A percentile compares a stretch with the other conserved stretches of the same genome.
phyloP scores from a whole-genome alignment of 1,284 basidiomycete genomes.

The Athelia sp. region DNA sequence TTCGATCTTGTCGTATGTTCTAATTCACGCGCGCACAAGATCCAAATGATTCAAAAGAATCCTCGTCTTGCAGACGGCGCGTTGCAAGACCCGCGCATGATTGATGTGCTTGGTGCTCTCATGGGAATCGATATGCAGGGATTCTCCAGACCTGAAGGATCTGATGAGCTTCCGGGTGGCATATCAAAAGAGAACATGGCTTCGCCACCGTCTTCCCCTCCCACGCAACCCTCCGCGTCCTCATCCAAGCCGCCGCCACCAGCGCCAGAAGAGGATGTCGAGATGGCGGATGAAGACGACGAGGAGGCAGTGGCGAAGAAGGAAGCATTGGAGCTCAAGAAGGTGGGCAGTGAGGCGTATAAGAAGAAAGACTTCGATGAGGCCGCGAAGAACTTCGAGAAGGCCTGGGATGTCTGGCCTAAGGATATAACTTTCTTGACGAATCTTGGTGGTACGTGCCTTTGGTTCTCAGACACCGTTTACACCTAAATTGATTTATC shows the following conservation, averaged over 20 bases:
- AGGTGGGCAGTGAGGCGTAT: constrained; percentile 78
- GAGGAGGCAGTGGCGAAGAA: constrained; percentile 68
- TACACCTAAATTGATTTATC: constrained; percentile 3
- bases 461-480: background rate
- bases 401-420: constrained; percentile 92
- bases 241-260: constrained; percentile 35
- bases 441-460: constrained; percentile 72
- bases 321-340: constrained; percentile 75
- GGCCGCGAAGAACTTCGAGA: constrained; percentile 70
- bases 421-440: constrained; percentile 94
- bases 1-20: background rate
- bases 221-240: constrained; percentile 35
- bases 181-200: constrained; percentile 34
- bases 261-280: constrained; percentile 50
- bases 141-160: constrained; percentile 82
- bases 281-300: constrained; percentile 54
- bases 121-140: constrained; percentile 95
- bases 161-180: constrained; percentile 73
- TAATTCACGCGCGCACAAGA: constrained; percentile 25
- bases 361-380: constrained; percentile 79
- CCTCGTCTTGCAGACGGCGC: constrained; percentile 54
- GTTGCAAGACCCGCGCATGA: constrained; percentile 86
- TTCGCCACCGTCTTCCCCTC: constrained; percentile 34
- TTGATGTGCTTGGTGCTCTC: constrained; percentile 87
- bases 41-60: constrained; percentile 60